Evolutionary conservation across 768 basidiomycete genomes (phyloP), one percentile per base, ranked within the genome.

Genomic region (Russula earlei): DNA sequence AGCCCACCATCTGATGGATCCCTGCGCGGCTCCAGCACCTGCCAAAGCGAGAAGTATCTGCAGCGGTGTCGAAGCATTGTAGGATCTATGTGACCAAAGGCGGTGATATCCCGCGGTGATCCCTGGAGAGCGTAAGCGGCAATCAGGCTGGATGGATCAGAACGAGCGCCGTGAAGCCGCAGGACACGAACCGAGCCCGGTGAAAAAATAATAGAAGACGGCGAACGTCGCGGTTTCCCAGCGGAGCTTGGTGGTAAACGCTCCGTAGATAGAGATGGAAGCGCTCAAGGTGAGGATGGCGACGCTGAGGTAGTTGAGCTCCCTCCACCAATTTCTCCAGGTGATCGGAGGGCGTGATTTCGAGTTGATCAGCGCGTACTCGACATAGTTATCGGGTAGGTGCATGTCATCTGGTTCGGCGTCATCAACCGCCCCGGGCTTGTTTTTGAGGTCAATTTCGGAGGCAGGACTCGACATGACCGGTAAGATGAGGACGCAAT

Each of bases 1-100:
- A 25, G 85, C 85, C 95, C 95, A 97, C 95, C 94, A 97, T 69
- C 89, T 87, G 73, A 97, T 94, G 20, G 93, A 95, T 10, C 94
- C 49, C n/a, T 38, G 49, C 5, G 42, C 89, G 6, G 95, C 93
- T 47, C 94, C 94, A 2, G 90, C 84, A 50, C 94, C 96, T 11
- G 83, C 78, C 25, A 87, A 64, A n/a, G 91, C 88, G 44, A 96
- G 81, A 62, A 79, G 71, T 67, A 90, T 94, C 67, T 97, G 84
- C 7, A 97, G 73, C 10, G 87, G 85, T 55, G 75, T 76, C 3
- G 85, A 83, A 38, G 94, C 94, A 67, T 95, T 96, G 71, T 95
- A 97, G 0, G 87, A 78, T 52, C 94, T 82, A 68, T 98, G 96
- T 11, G 96, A 90, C 92, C 94, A 97, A 38, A 50, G 0, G 96